phyloP scores from a whole-genome alignment of 2,329 filamentous ascomycete species.

The Ophiostoma triangulosporum region DNA sequence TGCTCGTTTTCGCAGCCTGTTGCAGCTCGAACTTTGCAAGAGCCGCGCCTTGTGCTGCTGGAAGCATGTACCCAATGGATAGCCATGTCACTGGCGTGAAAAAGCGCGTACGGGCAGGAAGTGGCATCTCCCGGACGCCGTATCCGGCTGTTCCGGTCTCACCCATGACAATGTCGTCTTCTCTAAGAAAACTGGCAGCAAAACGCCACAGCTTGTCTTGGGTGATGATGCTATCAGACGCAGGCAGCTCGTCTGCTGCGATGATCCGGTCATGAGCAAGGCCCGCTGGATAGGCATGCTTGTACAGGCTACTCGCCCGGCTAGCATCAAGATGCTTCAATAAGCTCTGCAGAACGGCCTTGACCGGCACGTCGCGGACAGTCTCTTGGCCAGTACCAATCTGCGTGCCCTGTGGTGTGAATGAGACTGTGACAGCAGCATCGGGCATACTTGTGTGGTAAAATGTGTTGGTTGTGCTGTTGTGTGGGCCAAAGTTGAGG shows the following conservation, averaged over 20 bases:
- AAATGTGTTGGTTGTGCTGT: too few relatives aligned
- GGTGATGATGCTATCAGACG: background rate
- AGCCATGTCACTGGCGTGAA: background rate
- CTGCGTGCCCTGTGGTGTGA: background rate
- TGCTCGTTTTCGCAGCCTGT: background rate
- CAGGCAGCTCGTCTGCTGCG: background rate
- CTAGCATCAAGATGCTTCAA: too few relatives aligned
- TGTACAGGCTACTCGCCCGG: too few relatives aligned
- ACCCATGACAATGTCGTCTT: background rate
- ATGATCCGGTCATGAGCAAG: background rate
- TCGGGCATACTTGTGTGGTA: too few relatives aligned
- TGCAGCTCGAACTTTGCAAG: background rate
- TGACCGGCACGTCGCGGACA: background rate
- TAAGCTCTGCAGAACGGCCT: background rate
- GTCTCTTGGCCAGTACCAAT: background rate
- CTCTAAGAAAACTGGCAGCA: background rate
- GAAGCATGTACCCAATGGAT: conserved; percentile 1
- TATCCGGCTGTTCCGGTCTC: background rate
- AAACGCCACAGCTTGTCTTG: conserved; percentile 1
- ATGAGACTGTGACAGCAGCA: background rate
- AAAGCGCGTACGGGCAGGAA: background rate
- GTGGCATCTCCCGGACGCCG: background rate
- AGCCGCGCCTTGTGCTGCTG: background rate
- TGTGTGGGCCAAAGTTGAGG: too few relatives aligned
- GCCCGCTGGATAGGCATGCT: too few relatives aligned